A percentile compares a stretch with the other conserved stretches of the same genome.
Conservation (phyloP, 129 eudicot genomes). For the Oenanthe sinensis region DNA sequence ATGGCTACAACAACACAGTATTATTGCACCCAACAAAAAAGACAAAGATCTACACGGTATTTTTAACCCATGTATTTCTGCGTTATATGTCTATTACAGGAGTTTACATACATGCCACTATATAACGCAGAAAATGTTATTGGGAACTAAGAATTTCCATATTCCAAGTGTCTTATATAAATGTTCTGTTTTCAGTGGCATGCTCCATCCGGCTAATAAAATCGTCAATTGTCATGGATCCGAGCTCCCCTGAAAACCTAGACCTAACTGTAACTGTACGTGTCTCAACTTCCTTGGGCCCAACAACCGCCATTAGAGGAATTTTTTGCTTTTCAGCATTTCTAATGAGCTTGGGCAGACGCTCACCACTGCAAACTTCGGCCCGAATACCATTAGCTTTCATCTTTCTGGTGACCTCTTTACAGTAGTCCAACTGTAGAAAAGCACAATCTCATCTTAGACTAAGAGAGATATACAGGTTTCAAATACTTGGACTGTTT, state of each 20-base stretch:
- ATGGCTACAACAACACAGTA: neutral
- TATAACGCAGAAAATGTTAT: neutral
- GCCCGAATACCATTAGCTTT: constrained; percentile 68
- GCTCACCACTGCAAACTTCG: constrained; percentile 83
- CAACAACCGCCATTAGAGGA: constrained; percentile 95
- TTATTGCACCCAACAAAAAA: too few species aligned
- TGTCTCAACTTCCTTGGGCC: constrained; percentile 83
- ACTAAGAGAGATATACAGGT: neutral
- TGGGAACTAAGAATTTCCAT: constrained; percentile 13
- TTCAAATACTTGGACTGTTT: neutral
- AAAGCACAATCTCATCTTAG: neutral
- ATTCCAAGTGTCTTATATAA: constrained; percentile 28
- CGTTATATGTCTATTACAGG: constrained; percentile 15
- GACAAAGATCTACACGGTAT: neutral
- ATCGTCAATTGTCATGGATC: constrained; percentile 58
- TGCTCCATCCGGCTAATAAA: constrained; percentile 40
- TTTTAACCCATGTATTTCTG: neutral
- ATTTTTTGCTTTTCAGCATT: constrained; percentile 82
- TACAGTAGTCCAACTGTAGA: constrained; percentile 67
- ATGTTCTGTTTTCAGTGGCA: constrained; percentile 57
- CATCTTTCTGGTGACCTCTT: constrained; percentile 49
- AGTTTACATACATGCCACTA: neutral
- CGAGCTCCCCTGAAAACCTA: constrained; percentile 86
- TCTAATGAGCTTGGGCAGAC: constrained; percentile 68
- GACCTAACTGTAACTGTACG: constrained; percentile 76